Percentiles rank a stretch among this genome's conserved stretches.
These are phyloP conservation scores for Mycosarcoma maydis DNA, from an alignment of 1,284 basidiomycete species.

Conservation along the genomic window DNA sequence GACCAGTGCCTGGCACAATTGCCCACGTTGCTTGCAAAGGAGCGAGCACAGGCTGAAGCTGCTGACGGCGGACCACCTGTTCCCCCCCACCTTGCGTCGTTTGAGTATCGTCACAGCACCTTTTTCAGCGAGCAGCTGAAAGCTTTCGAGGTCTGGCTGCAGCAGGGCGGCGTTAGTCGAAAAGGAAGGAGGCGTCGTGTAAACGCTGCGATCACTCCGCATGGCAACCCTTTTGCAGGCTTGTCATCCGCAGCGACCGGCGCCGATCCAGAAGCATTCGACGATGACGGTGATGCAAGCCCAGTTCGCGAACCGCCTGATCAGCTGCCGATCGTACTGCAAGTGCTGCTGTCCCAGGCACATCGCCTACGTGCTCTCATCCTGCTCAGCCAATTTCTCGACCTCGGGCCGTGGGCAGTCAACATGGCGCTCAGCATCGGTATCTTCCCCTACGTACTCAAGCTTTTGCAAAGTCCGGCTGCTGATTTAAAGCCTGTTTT, in stretches of 20 bases:
- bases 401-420: constrained; percentile 97
- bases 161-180: constrained; percentile 68
- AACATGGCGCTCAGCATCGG: constrained; percentile 96
- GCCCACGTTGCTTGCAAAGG: constrained; percentile 81
- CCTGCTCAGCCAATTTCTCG: constrained; percentile 95
- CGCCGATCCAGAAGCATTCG: constrained; percentile 58
- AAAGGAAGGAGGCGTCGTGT: constrained; percentile 57
- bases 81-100: constrained; percentile 66
- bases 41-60: constrained; percentile 70
- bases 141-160: constrained; percentile 97
- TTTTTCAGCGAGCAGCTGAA: constrained; percentile 97
- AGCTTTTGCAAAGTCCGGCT: constrained; percentile 91
- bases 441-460: constrained; percentile 98
- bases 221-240: constrained; percentile 42
- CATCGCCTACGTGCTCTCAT: constrained; percentile 95
- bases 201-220: constrained; percentile 44
- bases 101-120: constrained; percentile 82
- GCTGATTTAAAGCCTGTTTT: constrained; percentile 95
- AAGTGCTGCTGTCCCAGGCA: constrained; percentile 94
- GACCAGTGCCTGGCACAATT: constrained; percentile 94
- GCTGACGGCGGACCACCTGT: constrained; percentile 64
- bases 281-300: constrained; percentile 72
- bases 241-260: constrained; percentile 35
- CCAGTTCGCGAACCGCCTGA: constrained; percentile 80
- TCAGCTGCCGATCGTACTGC: constrained; percentile 95